phyloP scores from a whole-genome alignment of 805 yeast species.

The Pichia insulana region DNA sequence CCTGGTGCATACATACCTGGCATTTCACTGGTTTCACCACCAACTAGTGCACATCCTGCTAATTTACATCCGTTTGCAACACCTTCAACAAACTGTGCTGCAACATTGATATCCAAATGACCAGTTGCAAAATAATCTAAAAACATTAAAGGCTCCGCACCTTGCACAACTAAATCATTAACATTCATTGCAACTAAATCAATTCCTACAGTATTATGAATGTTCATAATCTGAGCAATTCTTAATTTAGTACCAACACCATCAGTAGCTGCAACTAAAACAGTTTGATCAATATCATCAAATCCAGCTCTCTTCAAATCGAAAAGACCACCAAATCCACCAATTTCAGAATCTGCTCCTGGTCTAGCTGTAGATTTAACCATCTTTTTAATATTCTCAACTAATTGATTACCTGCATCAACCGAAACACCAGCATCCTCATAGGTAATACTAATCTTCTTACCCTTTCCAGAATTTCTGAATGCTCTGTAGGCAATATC shows the following conservation, averaged over 20 bases:
- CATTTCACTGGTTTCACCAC: slow-evolving; percentile 99
- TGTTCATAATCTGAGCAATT: slow-evolving; percentile 82
- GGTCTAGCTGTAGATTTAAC: slow-evolving; percentile 90
- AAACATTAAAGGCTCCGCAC: slow-evolving; percentile 95
- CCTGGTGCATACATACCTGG: slow-evolving; percentile 96
- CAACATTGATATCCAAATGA: slow-evolving; percentile 71
- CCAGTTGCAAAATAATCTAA: slow-evolving; percentile 96
- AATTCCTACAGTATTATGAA: slow-evolving; percentile 96
- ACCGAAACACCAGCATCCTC: slow-evolving; percentile 97
- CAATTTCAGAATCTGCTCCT: slow-evolving; percentile 96
- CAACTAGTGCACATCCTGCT: slow-evolving; percentile 96
- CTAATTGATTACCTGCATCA: slow-evolving; percentile 86
- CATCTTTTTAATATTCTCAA: slow-evolving; percentile 79
- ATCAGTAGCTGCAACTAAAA: slow-evolving; percentile 95
- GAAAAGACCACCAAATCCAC: slow-evolving; percentile 97
- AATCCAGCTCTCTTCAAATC: slow-evolving; percentile 87
- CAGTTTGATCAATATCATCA: slow-evolving; percentile 57
- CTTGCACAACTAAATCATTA: slow-evolving; percentile 95
- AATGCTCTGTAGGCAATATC: slow-evolving; percentile 98
- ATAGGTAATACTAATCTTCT: slow-evolving; percentile 55
- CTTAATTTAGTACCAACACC: slow-evolving; percentile 97
- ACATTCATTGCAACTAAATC: slow-evolving; percentile 99
- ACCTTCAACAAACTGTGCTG: slow-evolving; percentile 85
- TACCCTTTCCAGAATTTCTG: slow-evolving; percentile 35
- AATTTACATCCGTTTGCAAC: slow-evolving; percentile 94